Percentiles rank a stretch among this genome's conserved stretches.
phyloP scores from a whole-genome alignment of 2,329 filamentous ascomycete genomes.

The Scedosporium apiospermum region DNA sequence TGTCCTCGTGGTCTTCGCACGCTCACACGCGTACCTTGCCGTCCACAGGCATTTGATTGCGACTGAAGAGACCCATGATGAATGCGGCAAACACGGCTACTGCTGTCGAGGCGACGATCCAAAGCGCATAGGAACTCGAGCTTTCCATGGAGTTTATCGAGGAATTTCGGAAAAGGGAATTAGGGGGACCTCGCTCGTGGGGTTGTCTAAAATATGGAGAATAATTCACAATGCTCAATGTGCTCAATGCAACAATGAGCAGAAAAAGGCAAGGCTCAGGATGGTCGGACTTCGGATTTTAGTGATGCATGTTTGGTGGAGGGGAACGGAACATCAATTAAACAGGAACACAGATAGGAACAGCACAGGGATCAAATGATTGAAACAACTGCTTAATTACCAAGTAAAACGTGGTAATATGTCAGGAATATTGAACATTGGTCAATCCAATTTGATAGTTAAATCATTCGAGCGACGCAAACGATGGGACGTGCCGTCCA shows the following conservation, averaged over 20 bases:
- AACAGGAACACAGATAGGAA: neutral
- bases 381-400: neutral
- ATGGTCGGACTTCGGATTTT: neutral
- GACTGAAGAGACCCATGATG: slow-evolving; percentile 58
- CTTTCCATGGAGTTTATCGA: slow-evolving; percentile 1
- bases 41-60: slow-evolving; percentile 72
- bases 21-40: slow-evolving; percentile 53
- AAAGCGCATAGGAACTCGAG: slow-evolving; percentile 7
- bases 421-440: too few relatives aligned
- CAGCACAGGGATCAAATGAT: neutral
- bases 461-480: too few relatives aligned
- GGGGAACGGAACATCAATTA: neutral
- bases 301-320: neutral
- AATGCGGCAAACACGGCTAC: slow-evolving; percentile 24
- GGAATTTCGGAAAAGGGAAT: neutral
- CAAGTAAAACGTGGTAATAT: too few relatives aligned
- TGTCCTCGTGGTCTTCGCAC: too few relatives aligned
- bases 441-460: too few relatives aligned
- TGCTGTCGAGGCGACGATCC: slow-evolving; percentile 18
- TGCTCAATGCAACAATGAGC: too few relatives aligned
- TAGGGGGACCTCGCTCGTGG: neutral
- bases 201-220: too few relatives aligned
- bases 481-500: too few relatives aligned
- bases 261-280: too few relatives aligned
- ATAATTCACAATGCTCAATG: too few relatives aligned